Evolutionary conservation across 805 yeast species (phyloP).

Genomic region (Yarrowia porcina): DNA sequence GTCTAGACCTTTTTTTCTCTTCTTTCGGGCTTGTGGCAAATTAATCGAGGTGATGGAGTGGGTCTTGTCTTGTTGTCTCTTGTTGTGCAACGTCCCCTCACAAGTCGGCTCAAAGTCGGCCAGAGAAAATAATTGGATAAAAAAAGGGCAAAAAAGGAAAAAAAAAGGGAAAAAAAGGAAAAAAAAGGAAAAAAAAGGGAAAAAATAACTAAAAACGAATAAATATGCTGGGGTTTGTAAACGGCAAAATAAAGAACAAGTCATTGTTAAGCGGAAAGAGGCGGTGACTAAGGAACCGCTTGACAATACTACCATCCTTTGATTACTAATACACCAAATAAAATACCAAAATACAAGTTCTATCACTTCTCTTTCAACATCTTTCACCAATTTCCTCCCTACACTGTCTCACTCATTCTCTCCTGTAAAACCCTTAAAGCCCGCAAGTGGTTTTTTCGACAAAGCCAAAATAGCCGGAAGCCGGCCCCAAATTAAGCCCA

Average conservation of each 20-base stretch:
- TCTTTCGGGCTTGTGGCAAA: background rate
- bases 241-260: background rate
- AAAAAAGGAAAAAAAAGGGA: background rate
- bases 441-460: slow-evolving; percentile 1
- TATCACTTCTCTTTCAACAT: background rate
- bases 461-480: background rate
- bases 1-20: background rate
- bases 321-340: too few species aligned
- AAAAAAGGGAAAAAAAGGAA: too few species aligned
- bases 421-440: background rate
- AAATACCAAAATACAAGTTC: too few species aligned
- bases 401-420: too few species aligned
- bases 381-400: background rate
- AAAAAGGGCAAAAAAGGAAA: too few species aligned
- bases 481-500: background rate
- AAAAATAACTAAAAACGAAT: too few species aligned
- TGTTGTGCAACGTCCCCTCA: background rate
- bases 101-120: slow-evolving; percentile 10
- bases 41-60: background rate
- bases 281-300: too few species aligned
- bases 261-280: too few species aligned
- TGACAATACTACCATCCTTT: too few species aligned
- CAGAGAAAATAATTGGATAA: background rate
- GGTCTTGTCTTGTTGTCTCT: too few species aligned
- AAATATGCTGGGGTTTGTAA: background rate